These are phyloP conservation scores for Amoebophrya sp. DNA, from an alignment of 169 alveolate genomes.

Conservation along the genomic window DNA sequence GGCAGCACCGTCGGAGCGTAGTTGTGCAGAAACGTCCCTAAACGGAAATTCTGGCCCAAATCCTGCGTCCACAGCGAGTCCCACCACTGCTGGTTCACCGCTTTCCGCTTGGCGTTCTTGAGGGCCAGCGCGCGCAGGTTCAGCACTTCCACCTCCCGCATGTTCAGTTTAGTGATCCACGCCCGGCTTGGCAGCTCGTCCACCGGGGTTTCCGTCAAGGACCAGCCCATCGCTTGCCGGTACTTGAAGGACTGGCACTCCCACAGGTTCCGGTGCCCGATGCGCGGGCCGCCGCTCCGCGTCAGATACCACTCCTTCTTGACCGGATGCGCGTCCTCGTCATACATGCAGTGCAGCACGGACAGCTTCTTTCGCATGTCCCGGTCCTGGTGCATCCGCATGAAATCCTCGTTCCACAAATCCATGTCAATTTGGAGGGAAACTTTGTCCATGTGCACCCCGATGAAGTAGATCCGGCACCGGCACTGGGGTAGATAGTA, in stretches of 20 bases:
- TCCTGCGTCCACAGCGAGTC: neutral
- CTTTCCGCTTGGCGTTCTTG: neutral
- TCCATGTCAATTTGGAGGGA: neutral
- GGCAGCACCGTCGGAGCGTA: neutral
- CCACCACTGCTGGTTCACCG: neutral
- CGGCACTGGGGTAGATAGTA: neutral
- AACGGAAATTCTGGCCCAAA: neutral
- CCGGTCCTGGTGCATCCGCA: neutral
- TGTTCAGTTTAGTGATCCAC: neutral
- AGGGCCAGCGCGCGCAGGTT: neutral
- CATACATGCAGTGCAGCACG: neutral
- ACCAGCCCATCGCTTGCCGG: neutral
- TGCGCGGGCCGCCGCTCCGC: neutral
- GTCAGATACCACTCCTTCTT: neutral
- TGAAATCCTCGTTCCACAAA: neutral
- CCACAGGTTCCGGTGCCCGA: neutral
- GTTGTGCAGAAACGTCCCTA: neutral
- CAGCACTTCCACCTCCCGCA: neutral
- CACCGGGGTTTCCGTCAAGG: neutral
- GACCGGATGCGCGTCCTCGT: neutral
- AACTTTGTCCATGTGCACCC: neutral
- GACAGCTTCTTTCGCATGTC: neutral
- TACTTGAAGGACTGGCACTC: neutral
- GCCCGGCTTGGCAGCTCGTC: neutral
- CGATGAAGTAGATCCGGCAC: neutral